Evolutionary conservation across 176 grass and related monocot species (phyloP).

Genomic region (Chloris gayana): DNA sequence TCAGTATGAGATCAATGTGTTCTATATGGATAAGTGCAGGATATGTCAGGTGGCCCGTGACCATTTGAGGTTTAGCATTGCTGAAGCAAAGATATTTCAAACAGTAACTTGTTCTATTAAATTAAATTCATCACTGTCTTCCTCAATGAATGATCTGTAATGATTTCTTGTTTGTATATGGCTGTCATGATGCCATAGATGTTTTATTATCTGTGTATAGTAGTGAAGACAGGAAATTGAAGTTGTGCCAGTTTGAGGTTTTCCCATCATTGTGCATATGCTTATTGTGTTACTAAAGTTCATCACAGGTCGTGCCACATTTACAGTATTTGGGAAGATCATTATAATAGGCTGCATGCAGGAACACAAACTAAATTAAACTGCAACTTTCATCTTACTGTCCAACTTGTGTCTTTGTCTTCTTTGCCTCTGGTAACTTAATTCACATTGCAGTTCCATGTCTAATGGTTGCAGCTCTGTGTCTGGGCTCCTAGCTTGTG

Average conservation of each 20-base stretch:
- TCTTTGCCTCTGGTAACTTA: background rate
- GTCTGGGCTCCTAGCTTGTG: background rate
- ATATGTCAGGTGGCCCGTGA: background rate
- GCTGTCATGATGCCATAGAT: background rate
- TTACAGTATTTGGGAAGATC: background rate
- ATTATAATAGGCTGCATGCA: background rate
- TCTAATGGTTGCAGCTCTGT: background rate
- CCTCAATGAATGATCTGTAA: background rate
- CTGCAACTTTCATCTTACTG: background rate
- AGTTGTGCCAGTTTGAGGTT: background rate
- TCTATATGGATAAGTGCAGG: background rate
- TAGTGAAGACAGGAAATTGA: background rate
- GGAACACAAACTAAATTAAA: background rate
- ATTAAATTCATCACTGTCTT: constrained; percentile 1
- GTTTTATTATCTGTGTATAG: background rate
- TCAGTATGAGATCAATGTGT: background rate
- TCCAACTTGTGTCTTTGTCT: background rate
- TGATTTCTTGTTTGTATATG: background rate
- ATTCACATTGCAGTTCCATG: background rate
- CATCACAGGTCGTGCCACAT: background rate
- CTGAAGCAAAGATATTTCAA: background rate
- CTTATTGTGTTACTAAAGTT: background rate
- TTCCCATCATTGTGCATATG: background rate
- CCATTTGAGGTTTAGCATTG: background rate
- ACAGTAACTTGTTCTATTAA: background rate